These are phyloP conservation scores for Pichia heedii DNA, from an alignment of 805 yeast genomes.

Conservation along the genomic window DNA sequence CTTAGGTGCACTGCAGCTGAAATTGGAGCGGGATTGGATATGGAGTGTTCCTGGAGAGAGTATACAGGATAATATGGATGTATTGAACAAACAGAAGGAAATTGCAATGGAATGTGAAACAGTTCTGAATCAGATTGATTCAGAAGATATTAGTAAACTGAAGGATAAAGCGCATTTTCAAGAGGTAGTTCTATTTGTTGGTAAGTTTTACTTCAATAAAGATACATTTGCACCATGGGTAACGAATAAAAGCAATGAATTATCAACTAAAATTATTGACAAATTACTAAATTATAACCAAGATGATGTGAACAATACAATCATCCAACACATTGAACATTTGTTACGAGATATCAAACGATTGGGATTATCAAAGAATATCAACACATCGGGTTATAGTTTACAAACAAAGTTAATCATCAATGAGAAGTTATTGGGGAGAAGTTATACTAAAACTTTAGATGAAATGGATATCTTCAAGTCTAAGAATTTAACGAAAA, in stretches of 20 bases:
- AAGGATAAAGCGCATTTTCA: no score
- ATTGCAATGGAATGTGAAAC: no score
- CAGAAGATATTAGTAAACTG: not conserved
- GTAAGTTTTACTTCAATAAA: not conserved
- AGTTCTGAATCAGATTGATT: not conserved
- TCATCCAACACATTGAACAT: not conserved
- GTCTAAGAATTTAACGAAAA: slow-evolving; percentile 5
- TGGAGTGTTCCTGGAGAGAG: no score
- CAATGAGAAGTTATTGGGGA: slow-evolving; percentile 10
- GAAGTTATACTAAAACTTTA: slow-evolving; percentile 8
- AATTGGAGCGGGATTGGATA: no score
- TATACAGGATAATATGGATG: no score
- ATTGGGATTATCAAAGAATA: not conserved
- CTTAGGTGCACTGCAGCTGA: no score
- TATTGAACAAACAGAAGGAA: no score
- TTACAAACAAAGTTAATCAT: slow-evolving; percentile 3
- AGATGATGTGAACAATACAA: not conserved
- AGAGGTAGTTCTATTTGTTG: not conserved
- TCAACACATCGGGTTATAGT: slow-evolving; percentile 5
- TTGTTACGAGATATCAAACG: not conserved
- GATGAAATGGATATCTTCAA: slow-evolving; percentile 17
- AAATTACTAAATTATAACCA: not conserved
- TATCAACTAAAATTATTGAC: not conserved
- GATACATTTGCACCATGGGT: slow-evolving; percentile 5
- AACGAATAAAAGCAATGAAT: not conserved